Evolutionary conservation across 2,329 filamentous ascomycete species (phyloP).

Genomic region (Dendrostoma leiphaemia): DNA sequence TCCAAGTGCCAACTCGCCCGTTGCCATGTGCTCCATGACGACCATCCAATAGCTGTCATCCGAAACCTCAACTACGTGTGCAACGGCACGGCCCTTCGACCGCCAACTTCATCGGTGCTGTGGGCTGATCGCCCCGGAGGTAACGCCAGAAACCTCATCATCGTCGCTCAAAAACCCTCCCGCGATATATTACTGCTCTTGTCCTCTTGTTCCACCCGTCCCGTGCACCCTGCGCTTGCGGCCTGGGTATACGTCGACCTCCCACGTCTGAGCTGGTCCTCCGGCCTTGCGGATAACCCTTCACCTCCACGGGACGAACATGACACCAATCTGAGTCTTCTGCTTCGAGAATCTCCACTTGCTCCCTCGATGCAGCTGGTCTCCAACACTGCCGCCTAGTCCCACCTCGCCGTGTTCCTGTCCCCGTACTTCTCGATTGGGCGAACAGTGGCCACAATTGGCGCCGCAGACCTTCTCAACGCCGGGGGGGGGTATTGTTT

Average conservation of each 20-base stretch:
- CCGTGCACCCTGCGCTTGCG: conserved; percentile 7
- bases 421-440: conserved; percentile 7
- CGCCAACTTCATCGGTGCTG: neutral
- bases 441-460: conserved; percentile 6
- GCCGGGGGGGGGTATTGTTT: neutral
- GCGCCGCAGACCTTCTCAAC: conserved; percentile 1
- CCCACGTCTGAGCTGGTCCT: conserved; percentile 7
- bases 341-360: neutral
- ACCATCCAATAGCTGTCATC: neutral
- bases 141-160: neutral
- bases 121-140: neutral
- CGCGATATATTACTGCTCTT: neutral
- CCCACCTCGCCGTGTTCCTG: conserved; percentile 13
- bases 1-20: neutral
- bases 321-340: neutral
- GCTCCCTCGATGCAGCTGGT: conserved; percentile 16
- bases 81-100: neutral
- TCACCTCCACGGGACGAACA: too few species aligned
- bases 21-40: neutral
- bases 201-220: conserved; percentile 2
- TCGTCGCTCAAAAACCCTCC: conserved; percentile 5
- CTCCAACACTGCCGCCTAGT: conserved; percentile 1
- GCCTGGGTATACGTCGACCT: neutral
- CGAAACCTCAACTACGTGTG: neutral
- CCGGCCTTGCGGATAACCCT: conserved; percentile 6